A percentile compares a stretch with the other conserved stretches of the same genome.
These are phyloP conservation scores for Cokeromyces recurvatus DNA, from an alignment of 371 early-diverging fungal species.

Conservation along the genomic window DNA sequence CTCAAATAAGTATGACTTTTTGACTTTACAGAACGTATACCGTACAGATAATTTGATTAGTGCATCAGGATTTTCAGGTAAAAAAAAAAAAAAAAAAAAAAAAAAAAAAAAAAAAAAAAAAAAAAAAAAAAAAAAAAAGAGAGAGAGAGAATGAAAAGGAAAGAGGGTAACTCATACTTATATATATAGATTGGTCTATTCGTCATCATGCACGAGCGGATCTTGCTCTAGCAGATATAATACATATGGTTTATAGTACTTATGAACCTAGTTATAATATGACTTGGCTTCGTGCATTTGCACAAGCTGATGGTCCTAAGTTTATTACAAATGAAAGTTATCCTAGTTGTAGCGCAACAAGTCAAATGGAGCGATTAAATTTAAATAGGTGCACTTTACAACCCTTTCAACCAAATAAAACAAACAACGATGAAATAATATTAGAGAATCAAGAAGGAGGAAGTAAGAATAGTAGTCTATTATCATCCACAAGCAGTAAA, in stretches of 20 bases:
- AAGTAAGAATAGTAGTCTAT: conserved; percentile 3
- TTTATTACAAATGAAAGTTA: conserved; percentile 6
- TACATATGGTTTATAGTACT: conserved; percentile 40
- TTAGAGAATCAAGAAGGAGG: no score
- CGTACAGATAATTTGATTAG: conserved; percentile 18
- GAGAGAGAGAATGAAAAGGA: not conserved
- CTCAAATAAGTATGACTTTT: not conserved
- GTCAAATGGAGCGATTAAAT: conserved; percentile 1
- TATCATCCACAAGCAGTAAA: conserved; percentile 32
- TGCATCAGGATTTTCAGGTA: conserved; percentile 14
- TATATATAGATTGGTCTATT: conserved; percentile 30
- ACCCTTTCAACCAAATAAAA: conserved; percentile 10
- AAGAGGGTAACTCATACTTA: not conserved
- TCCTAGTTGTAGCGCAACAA: conserved; percentile 9
- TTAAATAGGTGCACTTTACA: conserved; percentile 8
- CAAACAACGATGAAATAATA: conserved; percentile 1
- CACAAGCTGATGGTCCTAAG: conserved; percentile 16
- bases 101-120: no score
- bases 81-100: not conserved
- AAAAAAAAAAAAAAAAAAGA: not conserved
- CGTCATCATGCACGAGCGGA: conserved; percentile 37
- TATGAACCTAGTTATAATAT: conserved; percentile 25
- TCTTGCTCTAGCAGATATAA: conserved; percentile 27
- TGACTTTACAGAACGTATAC: conserved; percentile 5
- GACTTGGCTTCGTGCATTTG: conserved; percentile 43